Percentiles rank a stretch among this genome's conserved stretches.
Evolutionary conservation across 2,329 filamentous ascomycete species (phyloP).

Genomic region (Exophiala viscosa): DNA sequence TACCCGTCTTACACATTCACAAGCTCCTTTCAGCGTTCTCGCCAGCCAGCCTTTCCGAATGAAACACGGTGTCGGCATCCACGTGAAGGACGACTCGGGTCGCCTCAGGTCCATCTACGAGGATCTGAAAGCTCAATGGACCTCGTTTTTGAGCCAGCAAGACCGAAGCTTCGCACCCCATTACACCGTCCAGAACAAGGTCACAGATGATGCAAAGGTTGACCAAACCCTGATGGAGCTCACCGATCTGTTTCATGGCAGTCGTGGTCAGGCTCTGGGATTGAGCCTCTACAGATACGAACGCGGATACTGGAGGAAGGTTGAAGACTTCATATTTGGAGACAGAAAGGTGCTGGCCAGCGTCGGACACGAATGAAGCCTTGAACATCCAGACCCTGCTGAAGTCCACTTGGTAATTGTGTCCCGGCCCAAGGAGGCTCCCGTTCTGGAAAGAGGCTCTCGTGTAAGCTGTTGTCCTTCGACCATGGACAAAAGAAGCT

Average conservation of each 20-base stretch:
- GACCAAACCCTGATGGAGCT: slow-evolving; percentile 10
- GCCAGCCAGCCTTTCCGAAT: slow-evolving; percentile 12
- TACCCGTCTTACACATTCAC: slow-evolving; percentile 2
- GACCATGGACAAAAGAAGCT: too few relatives aligned
- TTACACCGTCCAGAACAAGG: slow-evolving; percentile 29
- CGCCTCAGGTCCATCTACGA: slow-evolving; percentile 8
- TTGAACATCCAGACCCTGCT: too few relatives aligned
- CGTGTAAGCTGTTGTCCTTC: too few relatives aligned
- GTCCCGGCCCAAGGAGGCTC: too few relatives aligned
- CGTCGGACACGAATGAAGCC: too few relatives aligned
- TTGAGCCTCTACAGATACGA: slow-evolving; percentile 23
- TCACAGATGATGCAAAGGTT: slow-evolving; percentile 14
- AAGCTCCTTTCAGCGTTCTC: slow-evolving; percentile 9
- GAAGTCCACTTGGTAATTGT: too few relatives aligned
- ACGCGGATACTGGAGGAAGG: slow-evolving; percentile 12
- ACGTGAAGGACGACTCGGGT: slow-evolving; percentile 7
- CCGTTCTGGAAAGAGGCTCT: too few relatives aligned
- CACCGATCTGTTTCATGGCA: slow-evolving; percentile 4
- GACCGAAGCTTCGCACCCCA: slow-evolving; percentile 23
- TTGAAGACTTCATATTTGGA: slow-evolving; percentile 4
- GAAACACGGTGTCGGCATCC: slow-evolving; percentile 11
- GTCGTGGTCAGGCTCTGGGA: slow-evolving; percentile 9
- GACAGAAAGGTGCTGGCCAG: neutral
- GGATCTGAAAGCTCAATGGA: slow-evolving; percentile 14
- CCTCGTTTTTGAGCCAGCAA: slow-evolving; percentile 25